Conservation (phyloP, 352 stramenopile species). For the Phytophthora tentaculata region DNA sequence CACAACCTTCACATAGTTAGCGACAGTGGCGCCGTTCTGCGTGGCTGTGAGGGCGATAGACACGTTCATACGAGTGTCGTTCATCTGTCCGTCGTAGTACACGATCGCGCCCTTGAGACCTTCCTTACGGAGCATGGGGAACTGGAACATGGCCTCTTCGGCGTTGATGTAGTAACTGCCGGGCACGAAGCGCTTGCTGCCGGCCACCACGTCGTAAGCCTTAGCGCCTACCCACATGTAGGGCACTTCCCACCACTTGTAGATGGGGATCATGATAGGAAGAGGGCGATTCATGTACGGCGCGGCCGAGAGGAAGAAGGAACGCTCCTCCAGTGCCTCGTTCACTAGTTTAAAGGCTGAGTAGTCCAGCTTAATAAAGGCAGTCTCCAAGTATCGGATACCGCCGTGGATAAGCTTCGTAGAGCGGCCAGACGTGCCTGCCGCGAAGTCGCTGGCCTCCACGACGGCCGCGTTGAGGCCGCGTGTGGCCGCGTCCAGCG, state of each 20-base stretch:
- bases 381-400: conserved; percentile 96
- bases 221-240: conserved; percentile 95
- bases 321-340: conserved; percentile 93
- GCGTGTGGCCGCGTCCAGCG: conserved; percentile 91
- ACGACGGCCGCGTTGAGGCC: conserved; percentile 94
- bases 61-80: conserved; percentile 96
- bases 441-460: conserved; percentile 92
- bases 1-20: conserved; percentile 93
- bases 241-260: conserved; percentile 95
- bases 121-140: conserved; percentile 93
- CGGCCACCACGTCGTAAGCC: conserved; percentile 93
- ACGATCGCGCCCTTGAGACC: conserved; percentile 93
- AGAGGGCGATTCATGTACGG: conserved; percentile 95
- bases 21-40: conserved; percentile 91
- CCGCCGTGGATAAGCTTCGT: conserved; percentile 97
- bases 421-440: conserved; percentile 92
- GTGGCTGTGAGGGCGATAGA: conserved; percentile 95
- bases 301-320: conserved; percentile 92
- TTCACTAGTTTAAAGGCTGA: conserved; percentile 91
- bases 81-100: conserved; percentile 93
- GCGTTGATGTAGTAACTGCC: conserved; percentile 91
- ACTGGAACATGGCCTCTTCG: conserved; percentile 93
- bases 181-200: conserved; percentile 88
- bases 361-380: conserved; percentile 93
- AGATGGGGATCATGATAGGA: conserved; percentile 97